Base-by-base conservation (phyloP, 2,329 filamentous ascomycete genomes). In the Aspergillus piperis region DNA sequence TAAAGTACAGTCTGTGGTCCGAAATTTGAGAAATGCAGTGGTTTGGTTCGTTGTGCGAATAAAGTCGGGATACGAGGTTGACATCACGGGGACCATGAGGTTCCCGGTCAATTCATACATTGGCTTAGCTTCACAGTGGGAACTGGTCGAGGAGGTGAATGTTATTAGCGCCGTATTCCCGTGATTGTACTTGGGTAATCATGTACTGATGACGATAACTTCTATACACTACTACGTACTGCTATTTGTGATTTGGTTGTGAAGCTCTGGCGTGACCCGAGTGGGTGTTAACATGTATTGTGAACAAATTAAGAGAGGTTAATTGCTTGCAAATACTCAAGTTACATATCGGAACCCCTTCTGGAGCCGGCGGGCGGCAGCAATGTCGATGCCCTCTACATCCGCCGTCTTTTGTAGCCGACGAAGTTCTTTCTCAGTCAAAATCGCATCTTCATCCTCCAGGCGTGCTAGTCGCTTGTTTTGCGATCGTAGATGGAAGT, bases 321-420 rank as follows among this genome's bases (percentile, higher is more conserved):
- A 13, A 36, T 36, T 15, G 32, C 32, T 36, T 36, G 32, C 1
- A 36, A 3, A 15, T 5, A 1, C 11, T 54, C 63, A 83, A 56
- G 82, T 72, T 63, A 81, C 76, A 66, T 82, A 86, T 32, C 84
- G 73, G 70, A 84, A 86, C 1, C 83, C 83, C 73, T 82, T 83
- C 71, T 85, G 83, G 71, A 84, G 62, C 53, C 72, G 70, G 56
- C 83, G 76, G 38, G 83, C 83, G 10, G 78, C 77, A 0, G 76
- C 79, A 59, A 84, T 63, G 61, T 80, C 78, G 47, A 84, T 79
- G 0, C 81, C 81, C 67, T 85, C 82, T 19, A 81, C 62, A 61
- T 84, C 79, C 0, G 82, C 83, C 17, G 82, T 84, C 66, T 78
- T 78, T 67, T 80, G 73, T 66, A 86, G 65, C 58, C 73, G 78